phyloP scores from a whole-genome alignment of 768 basidiomycete genomes.

The Tricholoma flavovirens region DNA sequence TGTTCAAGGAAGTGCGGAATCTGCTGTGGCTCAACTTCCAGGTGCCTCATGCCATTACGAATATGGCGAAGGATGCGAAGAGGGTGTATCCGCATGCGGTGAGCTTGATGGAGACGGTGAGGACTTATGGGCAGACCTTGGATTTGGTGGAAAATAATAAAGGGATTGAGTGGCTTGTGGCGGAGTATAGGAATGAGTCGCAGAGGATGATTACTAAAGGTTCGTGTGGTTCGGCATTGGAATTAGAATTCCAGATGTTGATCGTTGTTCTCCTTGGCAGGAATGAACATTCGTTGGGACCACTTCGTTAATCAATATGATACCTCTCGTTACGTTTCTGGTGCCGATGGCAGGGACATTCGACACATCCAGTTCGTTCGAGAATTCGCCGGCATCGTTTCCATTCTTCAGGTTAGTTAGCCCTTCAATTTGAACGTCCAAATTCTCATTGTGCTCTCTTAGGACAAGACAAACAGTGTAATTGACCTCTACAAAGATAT shows the following conservation, averaged over 20 bases:
- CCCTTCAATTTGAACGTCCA: too few relatives aligned
- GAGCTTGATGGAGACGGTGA: slow-evolving; percentile 97
- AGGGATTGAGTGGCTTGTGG: slow-evolving; percentile 91
- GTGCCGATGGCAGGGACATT: slow-evolving; percentile 75
- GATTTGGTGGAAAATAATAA: slow-evolving; percentile 87
- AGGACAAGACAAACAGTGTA: slow-evolving; percentile 94
- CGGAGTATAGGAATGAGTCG: slow-evolving; percentile 88
- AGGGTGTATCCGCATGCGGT: slow-evolving; percentile 98
- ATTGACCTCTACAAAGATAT: slow-evolving; percentile 91
- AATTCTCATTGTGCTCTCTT: background rate
- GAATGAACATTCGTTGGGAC: slow-evolving; percentile 96
- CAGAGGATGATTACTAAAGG: slow-evolving; percentile 92
- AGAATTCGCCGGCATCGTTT: slow-evolving; percentile 91
- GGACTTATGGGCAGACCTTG: slow-evolving; percentile 94
- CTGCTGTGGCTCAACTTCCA: slow-evolving; percentile 93
- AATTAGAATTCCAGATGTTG: background rate
- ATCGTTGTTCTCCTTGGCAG: slow-evolving; percentile 32
- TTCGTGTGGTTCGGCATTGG: slow-evolving; percentile 27
- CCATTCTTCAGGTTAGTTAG: slow-evolving; percentile 69
- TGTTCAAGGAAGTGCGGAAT: slow-evolving; percentile 98
- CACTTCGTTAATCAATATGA: slow-evolving; percentile 95
- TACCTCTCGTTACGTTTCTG: slow-evolving; percentile 64
- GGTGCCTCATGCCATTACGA: slow-evolving; percentile 90
- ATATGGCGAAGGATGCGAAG: slow-evolving; percentile 98
- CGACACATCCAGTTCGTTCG: slow-evolving; percentile 91